Percentiles rank a stretch among this genome's conserved stretches.
These are phyloP conservation scores for Helotiales sp. DNA, from an alignment of 2,329 filamentous ascomycete genomes.

Conservation along the genomic window DNA sequence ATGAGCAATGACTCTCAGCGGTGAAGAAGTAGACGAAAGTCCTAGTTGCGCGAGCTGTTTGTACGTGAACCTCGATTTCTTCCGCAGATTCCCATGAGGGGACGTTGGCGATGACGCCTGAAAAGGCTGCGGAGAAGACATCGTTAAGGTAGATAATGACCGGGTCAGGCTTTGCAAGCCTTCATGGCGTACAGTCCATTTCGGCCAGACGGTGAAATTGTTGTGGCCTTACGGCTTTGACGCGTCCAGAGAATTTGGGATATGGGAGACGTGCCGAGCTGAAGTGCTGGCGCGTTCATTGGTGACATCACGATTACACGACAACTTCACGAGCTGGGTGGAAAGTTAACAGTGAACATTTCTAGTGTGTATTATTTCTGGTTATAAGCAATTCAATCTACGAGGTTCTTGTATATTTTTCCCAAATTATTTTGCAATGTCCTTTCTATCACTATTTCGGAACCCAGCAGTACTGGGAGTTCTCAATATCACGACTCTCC, in stretches of 20 bases:
- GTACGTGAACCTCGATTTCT: constrained; percentile 76
- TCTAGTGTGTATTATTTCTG: neutral
- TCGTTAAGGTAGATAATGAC: constrained; percentile 11
- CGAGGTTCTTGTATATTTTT: neutral
- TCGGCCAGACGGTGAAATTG: neutral
- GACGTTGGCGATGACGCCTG: constrained; percentile 47
- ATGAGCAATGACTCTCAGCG: constrained; percentile 84
- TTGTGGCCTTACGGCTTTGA: neutral
- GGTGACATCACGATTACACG: too few species aligned
- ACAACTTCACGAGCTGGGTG: too few species aligned
- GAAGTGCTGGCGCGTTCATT: too few species aligned
- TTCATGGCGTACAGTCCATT: neutral
- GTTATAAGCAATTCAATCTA: neutral
- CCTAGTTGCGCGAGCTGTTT: constrained; percentile 78
- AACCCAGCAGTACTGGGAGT: constrained; percentile 13
- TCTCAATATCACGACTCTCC: constrained; percentile 19
- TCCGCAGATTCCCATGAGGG: constrained; percentile 20
- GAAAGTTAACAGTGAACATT: too few species aligned
- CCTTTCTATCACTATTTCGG: constrained; percentile 20
- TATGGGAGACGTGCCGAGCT: neutral
- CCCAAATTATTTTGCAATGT: constrained; percentile 6
- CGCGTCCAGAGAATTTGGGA: neutral
- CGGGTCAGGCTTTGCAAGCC: neutral
- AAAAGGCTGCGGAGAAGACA: constrained; percentile 50
- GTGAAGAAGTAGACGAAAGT: constrained; percentile 68